These are phyloP conservation scores for Fusarium sambucinum DNA, from an alignment of 2,329 filamentous ascomycete species.

Conservation along the genomic window DNA sequence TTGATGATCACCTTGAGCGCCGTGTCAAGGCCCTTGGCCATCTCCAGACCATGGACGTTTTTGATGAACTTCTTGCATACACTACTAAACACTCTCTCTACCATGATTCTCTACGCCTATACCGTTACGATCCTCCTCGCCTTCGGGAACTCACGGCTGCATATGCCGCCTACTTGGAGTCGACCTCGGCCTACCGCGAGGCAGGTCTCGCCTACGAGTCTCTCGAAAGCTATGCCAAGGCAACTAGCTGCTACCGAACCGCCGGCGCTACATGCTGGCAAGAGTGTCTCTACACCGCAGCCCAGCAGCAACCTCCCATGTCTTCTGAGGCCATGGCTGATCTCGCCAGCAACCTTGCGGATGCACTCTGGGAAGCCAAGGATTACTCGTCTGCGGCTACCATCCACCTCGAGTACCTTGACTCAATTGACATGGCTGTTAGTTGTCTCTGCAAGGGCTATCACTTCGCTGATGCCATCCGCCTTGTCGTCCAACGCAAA, in stretches of 20 bases:
- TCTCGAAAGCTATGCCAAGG: slow-evolving; percentile 77
- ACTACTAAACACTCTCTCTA: slow-evolving; percentile 84
- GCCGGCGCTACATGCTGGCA: slow-evolving; percentile 85
- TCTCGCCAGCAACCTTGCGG: slow-evolving; percentile 80
- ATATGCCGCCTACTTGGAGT: slow-evolving; percentile 83
- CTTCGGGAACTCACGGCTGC: slow-evolving; percentile 77
- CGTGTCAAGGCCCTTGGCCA: slow-evolving; percentile 81
- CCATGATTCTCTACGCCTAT: slow-evolving; percentile 79
- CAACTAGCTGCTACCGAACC: slow-evolving; percentile 85
- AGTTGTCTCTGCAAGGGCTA: slow-evolving; percentile 88
- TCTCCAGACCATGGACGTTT: slow-evolving; percentile 77
- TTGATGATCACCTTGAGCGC: slow-evolving; percentile 88
- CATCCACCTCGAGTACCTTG: slow-evolving; percentile 84
- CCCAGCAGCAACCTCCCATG: slow-evolving; percentile 72
- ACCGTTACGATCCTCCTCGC: slow-evolving; percentile 81
- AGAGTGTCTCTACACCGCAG: slow-evolving; percentile 85
- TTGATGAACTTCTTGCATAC: slow-evolving; percentile 84
- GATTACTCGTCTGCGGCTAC: slow-evolving; percentile 84
- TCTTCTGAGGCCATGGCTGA: slow-evolving; percentile 69
- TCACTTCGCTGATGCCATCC: slow-evolving; percentile 89
- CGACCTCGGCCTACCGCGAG: slow-evolving; percentile 82
- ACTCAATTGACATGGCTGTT: slow-evolving; percentile 76
- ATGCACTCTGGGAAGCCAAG: slow-evolving; percentile 84
- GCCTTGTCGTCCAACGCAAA: slow-evolving; percentile 73
- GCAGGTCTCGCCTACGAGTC: slow-evolving; percentile 93